Conservation (phyloP, 129 eudicot species). For the Heracleum sosnowskyi region DNA sequence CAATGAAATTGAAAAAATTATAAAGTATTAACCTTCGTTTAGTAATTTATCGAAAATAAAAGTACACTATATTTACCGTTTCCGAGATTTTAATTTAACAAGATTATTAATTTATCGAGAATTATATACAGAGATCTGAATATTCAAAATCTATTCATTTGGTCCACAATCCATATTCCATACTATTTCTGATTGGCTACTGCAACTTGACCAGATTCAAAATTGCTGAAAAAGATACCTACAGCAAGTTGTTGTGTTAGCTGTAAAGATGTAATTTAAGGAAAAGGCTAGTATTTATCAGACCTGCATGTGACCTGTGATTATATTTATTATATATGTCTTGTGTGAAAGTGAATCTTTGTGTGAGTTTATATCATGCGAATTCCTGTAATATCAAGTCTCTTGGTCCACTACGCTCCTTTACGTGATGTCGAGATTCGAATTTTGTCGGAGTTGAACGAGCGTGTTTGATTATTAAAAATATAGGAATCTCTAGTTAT, state of each 20-base stretch:
- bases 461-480: too few relatives aligned
- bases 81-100: too few relatives aligned
- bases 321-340: not conserved
- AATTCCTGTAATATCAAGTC: too few relatives aligned
- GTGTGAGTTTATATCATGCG: too few relatives aligned
- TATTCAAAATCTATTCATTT: not conserved
- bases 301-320: slow-evolving; percentile 3
- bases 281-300: not conserved
- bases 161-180: not conserved
- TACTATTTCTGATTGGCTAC: not conserved
- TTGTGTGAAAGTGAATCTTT: not conserved
- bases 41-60: too few relatives aligned
- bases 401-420: too few relatives aligned
- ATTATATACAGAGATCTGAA: not conserved
- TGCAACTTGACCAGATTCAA: not conserved
- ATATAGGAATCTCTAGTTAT: too few relatives aligned
- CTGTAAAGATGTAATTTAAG: not conserved
- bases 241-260: not conserved
- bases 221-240: not conserved
- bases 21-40: too few relatives aligned
- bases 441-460: too few relatives aligned
- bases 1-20: too few relatives aligned
- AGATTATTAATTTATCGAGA: not conserved
- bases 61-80: too few relatives aligned
- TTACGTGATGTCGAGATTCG: too few relatives aligned